phyloP scores from a whole-genome alignment of 169 alveolate genomes.

The Cryptosporidium ubiquitum region DNA sequence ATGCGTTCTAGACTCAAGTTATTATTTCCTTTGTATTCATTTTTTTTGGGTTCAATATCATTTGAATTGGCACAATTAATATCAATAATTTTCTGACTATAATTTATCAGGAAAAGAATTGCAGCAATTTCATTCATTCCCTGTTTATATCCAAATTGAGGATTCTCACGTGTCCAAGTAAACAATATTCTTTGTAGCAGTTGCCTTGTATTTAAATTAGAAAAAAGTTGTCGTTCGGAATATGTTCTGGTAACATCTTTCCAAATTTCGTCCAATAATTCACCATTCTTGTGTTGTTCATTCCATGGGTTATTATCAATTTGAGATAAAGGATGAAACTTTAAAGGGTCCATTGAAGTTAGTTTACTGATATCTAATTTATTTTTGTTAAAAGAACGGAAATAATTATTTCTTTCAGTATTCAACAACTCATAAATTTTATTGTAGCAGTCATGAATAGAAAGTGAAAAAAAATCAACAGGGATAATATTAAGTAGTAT shows the following conservation, averaged over 20 bases:
- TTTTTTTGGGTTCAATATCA: neutral
- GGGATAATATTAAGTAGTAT: conserved; percentile 40
- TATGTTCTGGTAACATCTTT: conserved; percentile 79
- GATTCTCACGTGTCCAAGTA: conserved; percentile 85
- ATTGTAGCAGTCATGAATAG: neutral
- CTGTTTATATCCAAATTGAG: conserved; percentile 87
- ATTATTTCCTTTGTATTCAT: neutral
- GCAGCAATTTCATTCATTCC: conserved; percentile 75
- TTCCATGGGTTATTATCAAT: conserved; percentile 77
- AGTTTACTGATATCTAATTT: conserved; percentile 30
- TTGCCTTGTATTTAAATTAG: conserved; percentile 80
- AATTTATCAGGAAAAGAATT: conserved; percentile 29
- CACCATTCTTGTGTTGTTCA: conserved; percentile 75
- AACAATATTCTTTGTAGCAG: conserved; percentile 83
- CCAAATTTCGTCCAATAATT: conserved; percentile 80
- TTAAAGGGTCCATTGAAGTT: conserved; percentile 67
- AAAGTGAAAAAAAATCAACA: neutral
- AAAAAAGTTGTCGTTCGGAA: conserved; percentile 83
- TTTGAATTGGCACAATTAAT: neutral
- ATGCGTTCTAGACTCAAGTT: conserved; percentile 1
- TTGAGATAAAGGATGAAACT: conserved; percentile 68
- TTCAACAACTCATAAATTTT: neutral
- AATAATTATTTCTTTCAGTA: neutral
- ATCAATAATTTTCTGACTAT: conserved; percentile 13
- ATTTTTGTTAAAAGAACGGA: conserved; percentile 14